Base-by-base conservation (phyloP, 2,329 filamentous ascomycete genomes). In the Fonsecaea nubica region DNA sequence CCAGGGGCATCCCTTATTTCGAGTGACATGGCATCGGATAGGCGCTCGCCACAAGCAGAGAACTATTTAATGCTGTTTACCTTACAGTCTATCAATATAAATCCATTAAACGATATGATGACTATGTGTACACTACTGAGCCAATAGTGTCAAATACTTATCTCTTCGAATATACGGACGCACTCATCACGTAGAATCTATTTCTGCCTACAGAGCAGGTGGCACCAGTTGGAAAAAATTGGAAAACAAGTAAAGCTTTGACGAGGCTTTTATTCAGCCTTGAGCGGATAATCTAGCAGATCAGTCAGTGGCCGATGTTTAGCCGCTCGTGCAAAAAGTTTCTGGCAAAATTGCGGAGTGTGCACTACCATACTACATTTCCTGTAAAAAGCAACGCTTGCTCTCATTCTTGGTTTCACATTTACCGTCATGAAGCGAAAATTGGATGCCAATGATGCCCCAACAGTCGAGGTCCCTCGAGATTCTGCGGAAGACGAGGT, bases 401-500 rank as follows among this genome's bases (percentile, higher is more conserved):
- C 18, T 9, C 9, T 25, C 18, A 21, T 7, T 10, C 45, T 25
- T 12, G 2, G 8, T 3, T 21, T 8, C 18, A 21, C 9, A n/a
- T 15, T 15, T 10, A 8, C 21, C 76, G 76, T 62, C 52, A 84
- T 84, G 82, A 84, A 84, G 74, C 78, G 82, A 63, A 84, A 84
- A 72, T 76, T 84, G 18, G 81, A 83, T 69, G 77, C 76, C 30
- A 80, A 83, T 60, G 79, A 82, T 72, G 77, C 82, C 1, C 82
- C 82, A 1, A 79, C 78, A 1, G 72, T 79, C 4, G 76, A 79
- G 65, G 69, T 73, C 8, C 30, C 58, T 4, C 13, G 50, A 36
- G 42, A 60, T 2, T 55, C 66, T 7, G 74, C 72, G n/a, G 60
- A 48, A 10, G 71, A 72, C 10, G 75, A 75, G 70, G 73, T 65